Conservation (phyloP, 2,329 filamentous ascomycete genomes). For the Penicillium sp. region DNA sequence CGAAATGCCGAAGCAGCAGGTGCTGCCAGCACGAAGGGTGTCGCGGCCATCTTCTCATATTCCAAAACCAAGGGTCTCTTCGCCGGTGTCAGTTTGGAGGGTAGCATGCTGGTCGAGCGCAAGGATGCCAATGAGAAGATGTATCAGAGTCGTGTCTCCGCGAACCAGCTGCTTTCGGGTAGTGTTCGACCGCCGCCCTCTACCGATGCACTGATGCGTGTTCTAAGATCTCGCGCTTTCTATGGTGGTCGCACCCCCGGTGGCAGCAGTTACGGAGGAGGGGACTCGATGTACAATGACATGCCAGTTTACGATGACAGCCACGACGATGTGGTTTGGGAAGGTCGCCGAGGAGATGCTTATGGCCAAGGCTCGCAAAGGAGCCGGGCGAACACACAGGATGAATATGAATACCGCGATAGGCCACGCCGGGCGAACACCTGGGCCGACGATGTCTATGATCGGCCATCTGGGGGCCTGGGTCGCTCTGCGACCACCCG, state of each 20-base stretch:
- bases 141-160: constrained; percentile 82
- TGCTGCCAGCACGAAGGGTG: constrained; percentile 84
- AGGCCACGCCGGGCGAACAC: constrained; percentile 51
- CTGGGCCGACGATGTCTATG: constrained; percentile 56
- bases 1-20: constrained; percentile 95
- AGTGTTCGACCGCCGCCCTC: constrained; percentile 76
- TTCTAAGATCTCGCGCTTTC: constrained; percentile 86
- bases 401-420: constrained; percentile 61
- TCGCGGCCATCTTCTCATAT: constrained; percentile 94
- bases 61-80: constrained; percentile 98
- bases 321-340: constrained; percentile 84
- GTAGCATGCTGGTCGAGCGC: constrained; percentile 88
- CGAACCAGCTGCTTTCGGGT: constrained; percentile 79
- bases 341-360: constrained; percentile 71
- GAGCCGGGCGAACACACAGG: constrained; percentile 57
- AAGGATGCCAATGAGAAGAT: constrained; percentile 97
- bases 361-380: constrained; percentile 68
- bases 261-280: constrained; percentile 52
- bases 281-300: constrained; percentile 86
- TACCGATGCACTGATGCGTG: constrained; percentile 79
- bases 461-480: constrained; percentile 42
- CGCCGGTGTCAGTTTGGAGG: constrained; percentile 91
- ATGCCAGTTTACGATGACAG: constrained; percentile 83
- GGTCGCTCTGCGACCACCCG: constrained; percentile 41
- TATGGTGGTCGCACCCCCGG: constrained; percentile 58